These are phyloP conservation scores for Aspergillus saccharolyticus DNA, from an alignment of 495 filamentous ascomycete species.

Conservation along the genomic window DNA sequence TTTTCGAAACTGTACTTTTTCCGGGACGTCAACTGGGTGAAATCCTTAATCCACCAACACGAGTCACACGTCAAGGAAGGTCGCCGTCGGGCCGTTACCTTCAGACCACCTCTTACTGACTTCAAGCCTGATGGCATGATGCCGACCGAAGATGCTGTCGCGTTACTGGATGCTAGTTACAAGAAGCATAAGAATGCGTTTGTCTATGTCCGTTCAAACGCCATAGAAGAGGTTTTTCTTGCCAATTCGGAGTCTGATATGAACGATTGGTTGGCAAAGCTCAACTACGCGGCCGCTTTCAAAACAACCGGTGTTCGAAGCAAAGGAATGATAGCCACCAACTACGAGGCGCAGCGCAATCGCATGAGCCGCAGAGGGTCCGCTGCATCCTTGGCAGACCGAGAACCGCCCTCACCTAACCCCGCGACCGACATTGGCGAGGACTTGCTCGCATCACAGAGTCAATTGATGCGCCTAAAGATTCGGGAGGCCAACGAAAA, in stretches of 20 bases:
- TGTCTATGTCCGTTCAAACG: conserved; percentile 80
- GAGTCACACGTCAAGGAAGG: conserved; percentile 65
- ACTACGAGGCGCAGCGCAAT: conserved; percentile 76
- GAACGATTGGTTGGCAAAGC: conserved; percentile 94
- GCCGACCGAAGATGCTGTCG: conserved; percentile 87
- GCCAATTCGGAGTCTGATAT: conserved; percentile 85
- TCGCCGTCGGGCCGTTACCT: conserved; percentile 60
- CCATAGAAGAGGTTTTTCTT: conserved; percentile 84
- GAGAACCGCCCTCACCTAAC: conserved; percentile 44
- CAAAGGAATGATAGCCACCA: conserved; percentile 76
- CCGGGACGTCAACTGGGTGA: conserved; percentile 87
- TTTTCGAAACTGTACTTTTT: conserved; percentile 97
- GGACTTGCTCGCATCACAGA: conserved; percentile 75
- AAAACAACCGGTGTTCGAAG: conserved; percentile 87
- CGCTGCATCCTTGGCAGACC: conserved; percentile 31
- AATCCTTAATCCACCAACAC: conserved; percentile 78
- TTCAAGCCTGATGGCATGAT: conserved; percentile 92
- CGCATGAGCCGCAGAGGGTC: conserved; percentile 68
- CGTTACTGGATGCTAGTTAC: conserved; percentile 78
- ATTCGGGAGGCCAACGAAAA: conserved; percentile 82
- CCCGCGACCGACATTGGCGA: conserved; percentile 77
- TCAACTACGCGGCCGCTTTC: conserved; percentile 96
- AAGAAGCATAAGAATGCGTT: conserved; percentile 97
- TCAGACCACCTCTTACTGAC: conserved; percentile 79
- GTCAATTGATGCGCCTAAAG: conserved; percentile 74